Conservation (phyloP, 1,284 basidiomycete genomes). For the Rhodotorula sp. region DNA sequence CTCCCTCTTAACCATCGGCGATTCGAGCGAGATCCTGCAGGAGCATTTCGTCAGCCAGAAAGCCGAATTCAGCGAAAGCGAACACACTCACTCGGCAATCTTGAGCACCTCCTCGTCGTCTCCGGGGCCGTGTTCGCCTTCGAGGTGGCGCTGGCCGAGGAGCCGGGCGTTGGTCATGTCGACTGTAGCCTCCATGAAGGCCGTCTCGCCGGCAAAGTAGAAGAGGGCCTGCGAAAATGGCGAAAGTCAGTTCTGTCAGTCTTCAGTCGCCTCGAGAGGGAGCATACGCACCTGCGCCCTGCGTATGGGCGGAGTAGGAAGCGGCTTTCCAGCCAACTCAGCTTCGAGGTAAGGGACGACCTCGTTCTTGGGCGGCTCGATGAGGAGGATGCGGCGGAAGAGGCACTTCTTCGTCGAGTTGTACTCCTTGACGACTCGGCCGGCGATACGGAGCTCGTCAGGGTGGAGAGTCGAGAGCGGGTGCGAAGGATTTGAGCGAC, state of each 20-base stretch:
- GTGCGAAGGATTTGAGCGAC: too few species aligned
- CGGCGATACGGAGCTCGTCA: neutral
- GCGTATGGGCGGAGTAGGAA: neutral
- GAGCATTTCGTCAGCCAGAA: too few species aligned
- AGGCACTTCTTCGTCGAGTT: neutral
- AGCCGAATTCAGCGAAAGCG: too few species aligned
- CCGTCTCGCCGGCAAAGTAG: constrained; percentile 5
- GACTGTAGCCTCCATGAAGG: constrained; percentile 15
- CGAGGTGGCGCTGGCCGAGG: constrained; percentile 9
- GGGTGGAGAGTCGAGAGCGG: neutral
- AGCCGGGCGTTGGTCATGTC: neutral
- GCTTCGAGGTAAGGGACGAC: constrained; percentile 11
- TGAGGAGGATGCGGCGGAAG: constrained; percentile 2
- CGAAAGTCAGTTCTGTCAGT: too few species aligned
- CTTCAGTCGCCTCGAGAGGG: too few species aligned
- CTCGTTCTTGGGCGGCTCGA: constrained; percentile 7
- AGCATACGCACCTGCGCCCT: neutral
- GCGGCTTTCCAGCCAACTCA: constrained; percentile 1
- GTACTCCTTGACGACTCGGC: neutral
- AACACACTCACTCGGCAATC: too few species aligned
- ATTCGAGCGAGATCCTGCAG: too few species aligned
- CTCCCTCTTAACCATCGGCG: neutral
- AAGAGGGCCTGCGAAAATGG: constrained; percentile 1
- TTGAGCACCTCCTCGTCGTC: constrained; percentile 16
- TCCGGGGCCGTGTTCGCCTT: constrained; percentile 14